Evolutionary conservation across 2,329 filamentous ascomycete genomes (phyloP).

Genomic region (Cladosporium velox): DNA sequence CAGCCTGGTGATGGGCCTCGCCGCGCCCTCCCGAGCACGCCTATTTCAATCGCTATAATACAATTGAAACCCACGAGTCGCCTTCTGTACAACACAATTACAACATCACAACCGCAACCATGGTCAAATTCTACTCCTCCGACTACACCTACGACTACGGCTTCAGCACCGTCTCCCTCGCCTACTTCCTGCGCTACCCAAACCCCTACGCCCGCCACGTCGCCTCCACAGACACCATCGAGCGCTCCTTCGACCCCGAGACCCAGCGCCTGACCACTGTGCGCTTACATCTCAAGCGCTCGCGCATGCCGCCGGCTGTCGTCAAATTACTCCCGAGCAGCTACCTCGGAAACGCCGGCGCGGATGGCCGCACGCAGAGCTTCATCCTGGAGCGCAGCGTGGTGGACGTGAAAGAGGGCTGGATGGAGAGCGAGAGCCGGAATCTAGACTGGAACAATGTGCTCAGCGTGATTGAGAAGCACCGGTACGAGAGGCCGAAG

Average conservation of each 20-base stretch:
- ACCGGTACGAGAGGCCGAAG: constrained; percentile 63
- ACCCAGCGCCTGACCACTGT: constrained; percentile 76
- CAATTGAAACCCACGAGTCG: not conserved
- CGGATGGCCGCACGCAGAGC: constrained; percentile 63
- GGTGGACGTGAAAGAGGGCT: constrained; percentile 76
- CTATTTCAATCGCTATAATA: constrained; percentile 5
- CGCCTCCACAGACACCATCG: constrained; percentile 79
- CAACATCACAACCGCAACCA: constrained; percentile 27
- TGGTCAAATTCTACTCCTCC: constrained; percentile 56
- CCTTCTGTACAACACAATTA: not conserved
- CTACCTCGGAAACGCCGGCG: constrained; percentile 58
- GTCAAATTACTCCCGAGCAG: constrained; percentile 73
- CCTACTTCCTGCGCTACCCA: constrained; percentile 86
- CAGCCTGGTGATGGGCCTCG: constrained; percentile 12
- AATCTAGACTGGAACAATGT: constrained; percentile 84
- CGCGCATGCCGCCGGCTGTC: constrained; percentile 72
- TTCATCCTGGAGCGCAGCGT: constrained; percentile 81
- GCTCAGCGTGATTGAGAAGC: constrained; percentile 74
- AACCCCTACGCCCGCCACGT: constrained; percentile 84
- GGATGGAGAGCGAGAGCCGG: constrained; percentile 78
- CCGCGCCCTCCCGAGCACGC: constrained; percentile 4
- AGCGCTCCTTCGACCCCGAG: constrained; percentile 68
- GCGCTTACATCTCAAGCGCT: constrained; percentile 79
- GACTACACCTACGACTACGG: constrained; percentile 76
- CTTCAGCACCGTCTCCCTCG: constrained; percentile 81